Evolutionary conservation across 768 basidiomycete species (phyloP).

Genomic region (Ramaria sp.): DNA sequence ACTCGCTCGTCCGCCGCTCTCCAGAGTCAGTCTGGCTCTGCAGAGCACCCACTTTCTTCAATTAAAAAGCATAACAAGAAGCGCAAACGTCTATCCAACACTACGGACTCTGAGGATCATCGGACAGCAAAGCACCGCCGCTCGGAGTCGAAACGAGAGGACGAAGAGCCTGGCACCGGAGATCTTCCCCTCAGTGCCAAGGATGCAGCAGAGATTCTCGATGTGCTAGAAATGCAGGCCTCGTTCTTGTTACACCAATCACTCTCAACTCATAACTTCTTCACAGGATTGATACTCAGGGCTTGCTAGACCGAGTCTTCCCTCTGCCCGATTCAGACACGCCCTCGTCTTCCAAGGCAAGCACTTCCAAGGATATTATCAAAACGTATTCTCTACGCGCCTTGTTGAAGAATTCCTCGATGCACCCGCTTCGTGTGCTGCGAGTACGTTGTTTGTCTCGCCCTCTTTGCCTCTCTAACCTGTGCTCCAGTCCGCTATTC

Average conservation of each 20-base stretch:
- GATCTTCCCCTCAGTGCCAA: conserved; percentile 35
- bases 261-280: conserved; percentile 5
- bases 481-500: conserved; percentile 43
- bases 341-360: conserved; percentile 29
- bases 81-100: conserved; percentile 47
- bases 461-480: background rate
- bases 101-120: conserved; percentile 36
- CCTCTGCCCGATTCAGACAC: conserved; percentile 28
- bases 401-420: conserved; percentile 41
- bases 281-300: conserved; percentile 57
- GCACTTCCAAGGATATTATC: conserved; percentile 26
- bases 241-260: background rate
- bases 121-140: conserved; percentile 40
- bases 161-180: conserved; percentile 26
- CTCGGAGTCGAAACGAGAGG: conserved; percentile 27
- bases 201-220: conserved; percentile 45
- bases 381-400: conserved; percentile 41
- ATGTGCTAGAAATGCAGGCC: conserved; percentile 47
- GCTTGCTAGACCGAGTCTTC: conserved; percentile 72
- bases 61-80: conserved; percentile 39
- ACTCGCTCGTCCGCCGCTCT: conserved; percentile 49
- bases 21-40: conserved; percentile 16
- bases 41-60: conserved; percentile 8
- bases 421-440: conserved; percentile 44
- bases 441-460: conserved; percentile 32